Conservation (phyloP, 2,329 filamentous ascomycete genomes). For the Fusarium sp. region DNA sequence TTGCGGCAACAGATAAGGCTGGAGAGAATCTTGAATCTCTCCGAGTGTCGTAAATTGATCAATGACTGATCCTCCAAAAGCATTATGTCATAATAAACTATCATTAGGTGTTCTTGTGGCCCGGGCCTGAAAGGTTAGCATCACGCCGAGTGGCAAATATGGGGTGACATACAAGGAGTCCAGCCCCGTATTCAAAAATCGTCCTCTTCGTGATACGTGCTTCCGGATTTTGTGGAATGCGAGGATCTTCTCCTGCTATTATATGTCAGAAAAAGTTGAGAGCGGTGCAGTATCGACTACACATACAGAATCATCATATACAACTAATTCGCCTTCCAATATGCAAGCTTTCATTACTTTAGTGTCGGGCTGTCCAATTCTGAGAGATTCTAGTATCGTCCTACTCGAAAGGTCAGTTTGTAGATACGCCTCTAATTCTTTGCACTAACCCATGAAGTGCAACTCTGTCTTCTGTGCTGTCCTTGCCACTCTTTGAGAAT, state of each 20-base stretch:
- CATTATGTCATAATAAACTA: slow-evolving; percentile 70
- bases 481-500: slow-evolving; percentile 92
- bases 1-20: slow-evolving; percentile 61
- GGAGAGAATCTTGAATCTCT: slow-evolving; percentile 70
- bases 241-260: slow-evolving; percentile 68
- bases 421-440: background rate
- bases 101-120: slow-evolving; percentile 67
- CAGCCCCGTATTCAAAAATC: slow-evolving; percentile 71
- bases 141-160: slow-evolving; percentile 14
- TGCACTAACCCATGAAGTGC: slow-evolving; percentile 65
- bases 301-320: slow-evolving; percentile 73
- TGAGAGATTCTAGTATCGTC: slow-evolving; percentile 72
- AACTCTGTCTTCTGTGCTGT: slow-evolving; percentile 79
- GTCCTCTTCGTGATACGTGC: slow-evolving; percentile 79
- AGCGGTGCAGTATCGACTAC: background rate
- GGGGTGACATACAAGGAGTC: slow-evolving; percentile 71
- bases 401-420: slow-evolving; percentile 45
- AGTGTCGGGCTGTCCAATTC: slow-evolving; percentile 68
- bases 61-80: slow-evolving; percentile 65
- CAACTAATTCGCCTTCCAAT: slow-evolving; percentile 83
- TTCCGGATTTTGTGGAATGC: slow-evolving; percentile 87
- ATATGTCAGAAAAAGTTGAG: slow-evolving; percentile 14
- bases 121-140: slow-evolving; percentile 53
- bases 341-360: slow-evolving; percentile 75
- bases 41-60: slow-evolving; percentile 63